Conservation (phyloP, 2,329 filamentous ascomycete genomes). For the Diaporthe eres region DNA sequence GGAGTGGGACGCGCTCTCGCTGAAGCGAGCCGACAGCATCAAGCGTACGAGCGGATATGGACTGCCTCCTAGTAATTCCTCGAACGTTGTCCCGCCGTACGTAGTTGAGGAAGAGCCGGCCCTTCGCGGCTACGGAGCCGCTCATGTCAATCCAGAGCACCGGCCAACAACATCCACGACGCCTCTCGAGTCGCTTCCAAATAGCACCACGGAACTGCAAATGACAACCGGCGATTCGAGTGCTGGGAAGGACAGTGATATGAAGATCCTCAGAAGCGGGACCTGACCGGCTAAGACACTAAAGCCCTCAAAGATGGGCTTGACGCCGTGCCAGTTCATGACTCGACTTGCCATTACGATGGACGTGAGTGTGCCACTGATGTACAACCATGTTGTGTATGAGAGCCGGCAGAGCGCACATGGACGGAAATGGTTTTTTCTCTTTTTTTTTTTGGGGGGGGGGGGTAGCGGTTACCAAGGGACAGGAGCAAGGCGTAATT, state of each 20-base stretch:
- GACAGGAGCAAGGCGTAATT: background rate
- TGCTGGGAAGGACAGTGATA: background rate
- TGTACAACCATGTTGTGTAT: background rate
- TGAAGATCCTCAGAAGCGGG: background rate
- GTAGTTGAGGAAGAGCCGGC: conserved; percentile 21
- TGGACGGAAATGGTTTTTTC: background rate
- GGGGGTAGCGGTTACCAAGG: background rate
- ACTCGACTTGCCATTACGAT: too few species aligned
- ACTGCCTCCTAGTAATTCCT: background rate
- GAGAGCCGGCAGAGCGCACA: too few species aligned
- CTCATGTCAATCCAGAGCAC: background rate
- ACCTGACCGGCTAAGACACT: background rate
- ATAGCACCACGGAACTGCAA: background rate
- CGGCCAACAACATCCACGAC: background rate
- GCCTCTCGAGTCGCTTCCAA: background rate
- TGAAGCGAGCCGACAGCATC: conserved; percentile 47
- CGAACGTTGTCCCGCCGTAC: background rate
- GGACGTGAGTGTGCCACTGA: background rate
- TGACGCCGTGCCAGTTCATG: background rate
- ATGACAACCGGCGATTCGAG: background rate
- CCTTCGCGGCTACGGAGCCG: background rate
- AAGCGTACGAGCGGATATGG: too few species aligned
- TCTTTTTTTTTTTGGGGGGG: background rate
- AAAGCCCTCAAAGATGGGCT: background rate
- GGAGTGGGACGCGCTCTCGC: conserved; percentile 51